These are phyloP conservation scores for Talaromyces sp. DNA, from an alignment of 2,329 filamentous ascomycete genomes.

Conservation along the genomic window DNA sequence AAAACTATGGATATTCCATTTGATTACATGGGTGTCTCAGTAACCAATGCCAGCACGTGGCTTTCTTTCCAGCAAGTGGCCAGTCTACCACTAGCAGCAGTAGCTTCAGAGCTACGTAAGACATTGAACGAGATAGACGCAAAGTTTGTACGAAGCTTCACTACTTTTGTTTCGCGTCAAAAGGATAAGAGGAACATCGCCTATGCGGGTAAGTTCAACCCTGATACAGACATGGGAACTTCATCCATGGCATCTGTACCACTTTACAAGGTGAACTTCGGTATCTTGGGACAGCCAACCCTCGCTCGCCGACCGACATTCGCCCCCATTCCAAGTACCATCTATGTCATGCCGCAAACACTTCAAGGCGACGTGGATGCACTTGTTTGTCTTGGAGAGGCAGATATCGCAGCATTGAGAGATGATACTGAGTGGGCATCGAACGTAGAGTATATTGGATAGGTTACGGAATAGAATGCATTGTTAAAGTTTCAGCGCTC, in stretches of 20 bases:
- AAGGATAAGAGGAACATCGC: constrained; percentile 10
- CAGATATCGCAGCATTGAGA: constrained; percentile 18
- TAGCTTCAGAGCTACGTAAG: constrained; percentile 13
- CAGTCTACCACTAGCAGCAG: background rate
- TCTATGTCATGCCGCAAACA: constrained; percentile 20
- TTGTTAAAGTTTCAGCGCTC: background rate
- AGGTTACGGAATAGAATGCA: background rate
- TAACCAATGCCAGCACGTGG: constrained; percentile 9
- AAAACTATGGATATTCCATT: constrained; percentile 7
- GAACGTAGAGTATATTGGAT: constrained; percentile 21
- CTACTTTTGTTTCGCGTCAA: constrained; percentile 12
- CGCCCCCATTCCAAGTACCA: constrained; percentile 13
- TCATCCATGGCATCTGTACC: constrained; percentile 12
- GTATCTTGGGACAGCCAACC: constrained; percentile 20
- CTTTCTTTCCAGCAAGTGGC: constrained; percentile 10
- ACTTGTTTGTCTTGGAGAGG: constrained; percentile 20
- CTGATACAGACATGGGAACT: constrained; percentile 14
- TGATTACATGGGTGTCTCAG: constrained; percentile 13
- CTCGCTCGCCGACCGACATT: constrained; percentile 19
- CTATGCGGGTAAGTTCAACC: constrained; percentile 15
- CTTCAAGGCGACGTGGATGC: constrained; percentile 22
- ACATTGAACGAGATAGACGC: constrained; percentile 10
- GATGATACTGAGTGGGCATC: constrained; percentile 17
- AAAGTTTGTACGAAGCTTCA: constrained; percentile 9
- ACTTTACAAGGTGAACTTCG: constrained; percentile 19